Percentiles rank a stretch among this genome's conserved stretches.
Conservation (phyloP, 2,329 filamentous ascomycete genomes). For the Alternaria solani region DNA sequence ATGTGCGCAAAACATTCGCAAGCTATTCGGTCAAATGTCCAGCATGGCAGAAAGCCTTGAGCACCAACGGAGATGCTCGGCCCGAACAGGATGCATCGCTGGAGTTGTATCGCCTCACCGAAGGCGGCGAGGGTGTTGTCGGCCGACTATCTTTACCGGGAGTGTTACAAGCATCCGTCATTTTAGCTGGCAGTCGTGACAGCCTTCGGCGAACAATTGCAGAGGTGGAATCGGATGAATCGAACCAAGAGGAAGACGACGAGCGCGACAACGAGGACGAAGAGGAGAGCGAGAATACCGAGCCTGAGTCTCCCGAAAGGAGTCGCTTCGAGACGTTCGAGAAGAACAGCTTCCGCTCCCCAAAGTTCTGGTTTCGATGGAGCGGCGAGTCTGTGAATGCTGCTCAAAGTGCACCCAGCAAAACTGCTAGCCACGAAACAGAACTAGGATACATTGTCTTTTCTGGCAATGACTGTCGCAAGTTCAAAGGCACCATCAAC, state of each 20-base stretch:
- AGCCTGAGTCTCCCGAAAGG: conserved; percentile 10
- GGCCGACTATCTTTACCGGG: conserved; percentile 29
- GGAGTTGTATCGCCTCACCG: conserved; percentile 31
- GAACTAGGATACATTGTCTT: conserved; percentile 35
- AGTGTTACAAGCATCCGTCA: conserved; percentile 20
- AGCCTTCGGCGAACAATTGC: conserved; percentile 18
- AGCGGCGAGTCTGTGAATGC: conserved; percentile 14
- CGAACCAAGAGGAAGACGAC: background rate
- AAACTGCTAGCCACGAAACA: conserved; percentile 1
- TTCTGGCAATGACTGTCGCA: conserved; percentile 30
- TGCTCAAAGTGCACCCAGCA: background rate
- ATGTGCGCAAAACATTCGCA: conserved; percentile 36
- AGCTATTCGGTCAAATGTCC: conserved; percentile 34
- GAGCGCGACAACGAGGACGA: background rate
- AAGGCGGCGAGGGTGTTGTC: conserved; percentile 30
- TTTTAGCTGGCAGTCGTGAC: conserved; percentile 30
- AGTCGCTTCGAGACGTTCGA: conserved; percentile 33
- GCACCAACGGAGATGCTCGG: background rate
- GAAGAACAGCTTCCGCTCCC: conserved; percentile 38
- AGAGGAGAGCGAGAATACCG: background rate
- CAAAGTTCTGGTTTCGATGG: conserved; percentile 40
- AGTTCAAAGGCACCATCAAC: conserved; percentile 36
- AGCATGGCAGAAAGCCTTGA: conserved; percentile 24
- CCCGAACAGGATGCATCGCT: conserved; percentile 18
- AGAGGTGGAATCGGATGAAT: conserved; percentile 14